phyloP scores from a whole-genome alignment of 257 asterid genomes.

The Fraxinus pennsylvanica region DNA sequence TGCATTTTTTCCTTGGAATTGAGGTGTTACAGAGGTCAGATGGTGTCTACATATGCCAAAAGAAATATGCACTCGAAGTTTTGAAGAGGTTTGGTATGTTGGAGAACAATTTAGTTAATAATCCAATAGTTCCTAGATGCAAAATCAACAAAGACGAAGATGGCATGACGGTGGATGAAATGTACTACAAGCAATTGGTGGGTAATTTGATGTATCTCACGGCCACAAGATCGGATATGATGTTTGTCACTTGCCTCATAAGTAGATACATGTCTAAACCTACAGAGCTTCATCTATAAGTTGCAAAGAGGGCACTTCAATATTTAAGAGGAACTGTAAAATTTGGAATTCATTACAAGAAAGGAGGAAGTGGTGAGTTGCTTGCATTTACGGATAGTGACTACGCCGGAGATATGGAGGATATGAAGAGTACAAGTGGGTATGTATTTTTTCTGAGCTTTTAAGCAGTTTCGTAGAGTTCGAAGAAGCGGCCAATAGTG shows the following conservation, averaged over 20 bases:
- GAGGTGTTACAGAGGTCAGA: no score
- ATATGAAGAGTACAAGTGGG: no score
- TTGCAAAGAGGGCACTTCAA: neutral
- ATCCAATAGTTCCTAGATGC: neutral
- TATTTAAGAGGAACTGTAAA: neutral
- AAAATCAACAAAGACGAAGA: no score
- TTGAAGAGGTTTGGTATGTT: conserved; percentile 1
- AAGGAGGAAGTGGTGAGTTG: neutral
- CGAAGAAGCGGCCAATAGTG: no score
- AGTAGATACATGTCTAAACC: neutral
- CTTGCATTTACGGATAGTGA: neutral
- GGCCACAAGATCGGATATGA: neutral
- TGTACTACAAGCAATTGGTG: neutral
- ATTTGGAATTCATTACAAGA: neutral
- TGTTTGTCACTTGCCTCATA: neutral
- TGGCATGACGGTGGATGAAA: neutral
- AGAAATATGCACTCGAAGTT: conserved; percentile 3
- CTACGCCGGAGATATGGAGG: no score
- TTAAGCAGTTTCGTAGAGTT: no score
- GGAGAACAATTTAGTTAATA: neutral
- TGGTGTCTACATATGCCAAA: neutral
- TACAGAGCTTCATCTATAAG: neutral
- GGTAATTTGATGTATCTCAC: neutral
- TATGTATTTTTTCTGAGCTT: no score
- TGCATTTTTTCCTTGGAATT: neutral